Evolutionary conservation across 345 rosid genomes (phyloP).

Genomic region (Eucalyptus tenuipes): DNA sequence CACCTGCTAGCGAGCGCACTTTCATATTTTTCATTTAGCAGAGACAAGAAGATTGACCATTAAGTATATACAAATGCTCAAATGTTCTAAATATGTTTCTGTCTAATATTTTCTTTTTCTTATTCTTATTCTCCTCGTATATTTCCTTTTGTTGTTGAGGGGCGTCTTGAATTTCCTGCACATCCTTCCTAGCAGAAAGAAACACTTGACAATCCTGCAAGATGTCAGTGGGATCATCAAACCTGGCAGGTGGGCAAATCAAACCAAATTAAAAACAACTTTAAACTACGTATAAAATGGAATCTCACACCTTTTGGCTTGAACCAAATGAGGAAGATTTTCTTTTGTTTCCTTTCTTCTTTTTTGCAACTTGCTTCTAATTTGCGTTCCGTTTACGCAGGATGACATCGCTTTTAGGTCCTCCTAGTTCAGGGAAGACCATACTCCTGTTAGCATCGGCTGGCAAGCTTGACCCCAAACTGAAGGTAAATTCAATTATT

Average conservation of each 20-base stretch:
- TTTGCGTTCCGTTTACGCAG: neutral
- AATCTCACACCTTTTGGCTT: neutral
- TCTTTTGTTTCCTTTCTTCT: neutral
- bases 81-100: neutral
- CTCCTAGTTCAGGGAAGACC: conserved; percentile 86
- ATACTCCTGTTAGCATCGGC: conserved; percentile 42
- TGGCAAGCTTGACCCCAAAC: conserved; percentile 7
- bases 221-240: conserved; percentile 46
- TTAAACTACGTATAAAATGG: neutral
- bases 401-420: conserved; percentile 56
- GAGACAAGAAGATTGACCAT: neutral
- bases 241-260: conserved; percentile 25
- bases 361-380: neutral
- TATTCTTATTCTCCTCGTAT: neutral
- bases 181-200: conserved; percentile 18
- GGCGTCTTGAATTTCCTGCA: conserved; percentile 1
- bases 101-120: neutral
- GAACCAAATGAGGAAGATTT: neutral
- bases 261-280: neutral
- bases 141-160: neutral
- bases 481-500: neutral
- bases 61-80: neutral
- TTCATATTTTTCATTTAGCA: neutral
- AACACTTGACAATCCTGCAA: conserved; percentile 12
- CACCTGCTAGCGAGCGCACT: neutral